Conservation (phyloP, 2,329 filamentous ascomycete genomes). For the Cytospora mali region DNA sequence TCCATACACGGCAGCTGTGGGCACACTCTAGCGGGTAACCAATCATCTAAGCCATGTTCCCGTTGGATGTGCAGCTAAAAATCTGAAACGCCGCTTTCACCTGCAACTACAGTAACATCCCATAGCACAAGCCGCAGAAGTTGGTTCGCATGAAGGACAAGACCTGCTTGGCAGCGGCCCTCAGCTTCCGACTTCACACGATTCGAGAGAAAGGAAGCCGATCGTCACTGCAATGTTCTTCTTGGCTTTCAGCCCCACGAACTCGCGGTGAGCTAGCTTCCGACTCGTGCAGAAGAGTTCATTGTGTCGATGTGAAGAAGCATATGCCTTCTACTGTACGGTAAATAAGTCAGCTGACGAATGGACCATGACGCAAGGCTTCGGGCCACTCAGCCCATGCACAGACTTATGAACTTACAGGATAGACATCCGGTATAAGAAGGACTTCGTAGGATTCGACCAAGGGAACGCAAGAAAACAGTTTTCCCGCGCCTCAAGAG, state of each 20-base stretch:
- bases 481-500: not conserved
- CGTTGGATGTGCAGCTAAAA: constrained; percentile 7
- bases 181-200: constrained; percentile 2
- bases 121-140: not conserved
- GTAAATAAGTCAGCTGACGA: not conserved
- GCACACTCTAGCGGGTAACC: constrained; percentile 10
- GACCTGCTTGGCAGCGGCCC: constrained; percentile 2
- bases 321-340: not conserved
- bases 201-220: not conserved
- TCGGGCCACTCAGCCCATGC: not conserved
- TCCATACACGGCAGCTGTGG: constrained; percentile 4
- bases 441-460: not conserved
- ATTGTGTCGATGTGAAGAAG: not conserved
- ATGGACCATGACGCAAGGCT: not conserved
- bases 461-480: not conserved
- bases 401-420: too few relatives aligned
- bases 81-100: constrained; percentile 15
- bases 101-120: constrained; percentile 5
- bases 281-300: not conserved
- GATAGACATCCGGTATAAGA: constrained; percentile 4
- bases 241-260: not conserved
- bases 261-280: not conserved
- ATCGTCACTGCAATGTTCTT: not conserved
- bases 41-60: constrained; percentile 1
- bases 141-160: not conserved